These are phyloP conservation scores for Suillus discolor DNA, from an alignment of 768 basidiomycete species.

Conservation along the genomic window DNA sequence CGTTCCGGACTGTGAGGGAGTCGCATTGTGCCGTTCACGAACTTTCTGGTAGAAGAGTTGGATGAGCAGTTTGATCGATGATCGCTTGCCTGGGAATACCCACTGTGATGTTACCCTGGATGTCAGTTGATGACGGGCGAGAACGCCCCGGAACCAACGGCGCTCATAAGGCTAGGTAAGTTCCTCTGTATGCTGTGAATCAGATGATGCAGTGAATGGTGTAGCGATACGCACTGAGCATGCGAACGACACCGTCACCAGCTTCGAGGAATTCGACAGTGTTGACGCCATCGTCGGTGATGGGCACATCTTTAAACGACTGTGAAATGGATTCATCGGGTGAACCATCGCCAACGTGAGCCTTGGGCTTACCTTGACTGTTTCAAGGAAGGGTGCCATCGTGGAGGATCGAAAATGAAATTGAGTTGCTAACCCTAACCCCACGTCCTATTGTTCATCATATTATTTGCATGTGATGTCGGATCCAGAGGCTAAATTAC, in stretches of 20 bases:
- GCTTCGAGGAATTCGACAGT: constrained; percentile 89
- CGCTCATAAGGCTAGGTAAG: constrained; percentile 5
- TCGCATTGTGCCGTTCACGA: constrained; percentile 71
- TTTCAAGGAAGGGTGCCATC: constrained; percentile 80
- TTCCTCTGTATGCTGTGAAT: neutral
- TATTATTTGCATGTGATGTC: neutral
- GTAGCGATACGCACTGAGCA: constrained; percentile 70
- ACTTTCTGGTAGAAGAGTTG: constrained; percentile 71
- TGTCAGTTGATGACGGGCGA: constrained; percentile 78
- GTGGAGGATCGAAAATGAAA: constrained; percentile 10
- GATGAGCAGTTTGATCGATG: neutral
- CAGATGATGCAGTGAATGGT: neutral
- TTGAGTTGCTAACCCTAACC: constrained; percentile 7
- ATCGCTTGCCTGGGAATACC: constrained; percentile 21
- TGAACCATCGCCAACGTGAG: neutral
- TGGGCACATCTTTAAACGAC: constrained; percentile 93
- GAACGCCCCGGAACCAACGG: constrained; percentile 75
- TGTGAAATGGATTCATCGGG: constrained; percentile 31
- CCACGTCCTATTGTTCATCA: neutral
- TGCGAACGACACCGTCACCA: constrained; percentile 79
- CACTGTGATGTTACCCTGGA: constrained; percentile 91
- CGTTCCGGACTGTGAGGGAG: constrained; percentile 66
- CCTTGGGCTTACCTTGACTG: constrained; percentile 52
- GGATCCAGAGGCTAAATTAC: no score
- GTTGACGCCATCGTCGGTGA: constrained; percentile 86